Percentiles rank a stretch among this genome's conserved stretches.
phyloP scores from a whole-genome alignment of 2,329 filamentous ascomycete species.

The Bipolaris victoriae region DNA sequence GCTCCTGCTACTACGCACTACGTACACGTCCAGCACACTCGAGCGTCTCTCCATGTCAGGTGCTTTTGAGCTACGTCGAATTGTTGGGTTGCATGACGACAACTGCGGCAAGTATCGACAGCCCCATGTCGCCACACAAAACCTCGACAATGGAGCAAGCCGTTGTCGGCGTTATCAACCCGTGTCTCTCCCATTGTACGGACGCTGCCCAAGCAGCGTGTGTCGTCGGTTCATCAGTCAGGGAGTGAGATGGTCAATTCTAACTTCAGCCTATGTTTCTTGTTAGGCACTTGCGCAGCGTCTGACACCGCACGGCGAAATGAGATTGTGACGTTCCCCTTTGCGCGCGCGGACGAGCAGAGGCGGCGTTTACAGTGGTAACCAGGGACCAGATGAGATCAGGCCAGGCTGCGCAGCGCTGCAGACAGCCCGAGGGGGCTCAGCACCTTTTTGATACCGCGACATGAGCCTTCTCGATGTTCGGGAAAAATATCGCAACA shows the following conservation, averaged over 20 bases:
- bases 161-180: constrained; percentile 20
- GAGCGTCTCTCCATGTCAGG: constrained; percentile 8
- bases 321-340: background rate
- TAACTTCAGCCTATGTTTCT: constrained; percentile 12
- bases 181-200: constrained; percentile 13
- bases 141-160: constrained; percentile 7
- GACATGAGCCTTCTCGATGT: constrained; percentile 7
- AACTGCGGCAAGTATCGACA: constrained; percentile 13
- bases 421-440: background rate
- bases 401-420: background rate
- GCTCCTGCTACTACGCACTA: background rate
- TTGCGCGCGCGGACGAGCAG: background rate
- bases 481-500: constrained; percentile 13
- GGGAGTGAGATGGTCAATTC: constrained; percentile 19
- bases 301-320: constrained; percentile 1
- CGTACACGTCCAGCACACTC: background rate
- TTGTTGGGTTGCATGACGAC: constrained; percentile 24
- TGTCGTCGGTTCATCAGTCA: constrained; percentile 5
- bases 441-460: constrained; percentile 10
- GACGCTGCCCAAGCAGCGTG: constrained; percentile 17
- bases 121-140: constrained; percentile 13
- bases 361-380: background rate
- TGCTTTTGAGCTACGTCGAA: constrained; percentile 13
- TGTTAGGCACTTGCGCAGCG: constrained; percentile 4
- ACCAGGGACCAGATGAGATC: background rate